Percentiles rank a stretch among this genome's conserved stretches.
These are phyloP conservation scores for Fusarium verticillioides DNA, from an alignment of 2,329 filamentous ascomycete genomes.

Conservation along the genomic window DNA sequence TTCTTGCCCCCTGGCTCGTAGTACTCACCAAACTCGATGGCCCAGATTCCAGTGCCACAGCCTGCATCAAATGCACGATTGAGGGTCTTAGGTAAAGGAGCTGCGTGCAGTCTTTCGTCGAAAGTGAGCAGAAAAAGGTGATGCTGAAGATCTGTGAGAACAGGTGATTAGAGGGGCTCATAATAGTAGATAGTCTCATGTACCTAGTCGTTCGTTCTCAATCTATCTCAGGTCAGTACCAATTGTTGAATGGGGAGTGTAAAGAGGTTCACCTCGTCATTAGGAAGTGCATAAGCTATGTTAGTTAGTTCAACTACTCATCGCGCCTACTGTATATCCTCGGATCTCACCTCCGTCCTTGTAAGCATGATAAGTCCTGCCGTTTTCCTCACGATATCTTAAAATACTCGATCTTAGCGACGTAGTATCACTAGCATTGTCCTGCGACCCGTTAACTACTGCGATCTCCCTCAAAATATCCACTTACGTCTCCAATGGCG, in stretches of 20 bases:
- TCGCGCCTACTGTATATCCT: accelerated
- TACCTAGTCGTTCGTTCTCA: slow-evolving; percentile 29
- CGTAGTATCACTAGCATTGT: not conserved
- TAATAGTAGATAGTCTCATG: accelerated
- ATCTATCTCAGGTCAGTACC: not conserved
- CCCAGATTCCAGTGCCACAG: slow-evolving; percentile 26
- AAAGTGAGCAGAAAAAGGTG: slow-evolving; percentile 25
- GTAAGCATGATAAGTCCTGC: slow-evolving; percentile 12
- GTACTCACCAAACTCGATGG: slow-evolving; percentile 28
- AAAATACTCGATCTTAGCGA: not conserved
- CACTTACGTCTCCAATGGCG: not conserved
- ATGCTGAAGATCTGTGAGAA: slow-evolving; percentile 15
- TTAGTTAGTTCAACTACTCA: not conserved
- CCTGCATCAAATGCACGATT: slow-evolving; percentile 16
- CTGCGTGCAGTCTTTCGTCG: slow-evolving; percentile 3
- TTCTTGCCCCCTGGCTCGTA: too few relatives aligned
- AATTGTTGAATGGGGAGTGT: too few relatives aligned
- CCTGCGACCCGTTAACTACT: accelerated
- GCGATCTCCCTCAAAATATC: accelerated
- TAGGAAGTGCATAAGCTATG: slow-evolving; percentile 21
- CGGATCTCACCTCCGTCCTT: slow-evolving; percentile 1
- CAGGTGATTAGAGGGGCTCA: not conserved
- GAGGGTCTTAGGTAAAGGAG: not conserved
- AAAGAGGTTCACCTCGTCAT: slow-evolving; percentile 14
- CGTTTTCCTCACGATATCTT: not conserved